Conservation (phyloP, 139 green algal genomes). For the Marvania coccoides region DNA sequence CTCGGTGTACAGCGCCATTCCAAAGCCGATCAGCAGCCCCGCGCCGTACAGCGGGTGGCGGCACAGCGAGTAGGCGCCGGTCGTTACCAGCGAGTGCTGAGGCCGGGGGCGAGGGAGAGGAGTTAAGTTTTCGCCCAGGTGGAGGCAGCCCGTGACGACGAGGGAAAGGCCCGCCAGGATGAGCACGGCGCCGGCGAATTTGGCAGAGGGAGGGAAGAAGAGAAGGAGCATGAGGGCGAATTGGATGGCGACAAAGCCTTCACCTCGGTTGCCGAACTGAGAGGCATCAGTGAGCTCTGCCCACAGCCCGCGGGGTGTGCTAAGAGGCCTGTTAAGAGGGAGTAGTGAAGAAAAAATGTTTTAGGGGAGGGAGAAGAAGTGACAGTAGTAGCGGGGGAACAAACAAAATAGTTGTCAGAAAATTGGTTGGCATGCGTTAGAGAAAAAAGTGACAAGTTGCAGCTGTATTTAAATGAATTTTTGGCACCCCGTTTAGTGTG, state of each 20-base stretch:
- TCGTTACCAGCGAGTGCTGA: not conserved
- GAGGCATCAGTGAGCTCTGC: not conserved
- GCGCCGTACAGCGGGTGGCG: constrained; percentile 6
- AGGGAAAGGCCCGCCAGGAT: not conserved
- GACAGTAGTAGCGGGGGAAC: too few relatives aligned
- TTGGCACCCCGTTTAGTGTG: too few relatives aligned
- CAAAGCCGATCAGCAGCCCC: not conserved
- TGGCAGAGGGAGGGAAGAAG: not conserved
- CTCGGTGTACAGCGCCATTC: not conserved
- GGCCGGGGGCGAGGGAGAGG: not conserved
- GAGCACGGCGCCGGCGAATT: not conserved
- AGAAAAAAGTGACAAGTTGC: too few relatives aligned
- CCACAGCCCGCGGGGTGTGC: too few relatives aligned
- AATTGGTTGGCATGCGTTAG: too few relatives aligned
- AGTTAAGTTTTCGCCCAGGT: constrained; percentile 2
- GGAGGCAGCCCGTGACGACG: not conserved
- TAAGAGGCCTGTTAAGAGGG: too few relatives aligned
- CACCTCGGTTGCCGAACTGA: not conserved
- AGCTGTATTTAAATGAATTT: too few relatives aligned
- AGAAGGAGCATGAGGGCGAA: not conserved
- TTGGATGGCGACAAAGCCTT: not conserved
- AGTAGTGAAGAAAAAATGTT: too few relatives aligned
- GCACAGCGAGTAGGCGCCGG: not conserved
- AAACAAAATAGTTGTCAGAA: too few relatives aligned
- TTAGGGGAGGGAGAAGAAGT: too few relatives aligned